Conservation (phyloP, 371 early-diverging fungal species). For the Amoeboaphelidium protococcarum region DNA sequence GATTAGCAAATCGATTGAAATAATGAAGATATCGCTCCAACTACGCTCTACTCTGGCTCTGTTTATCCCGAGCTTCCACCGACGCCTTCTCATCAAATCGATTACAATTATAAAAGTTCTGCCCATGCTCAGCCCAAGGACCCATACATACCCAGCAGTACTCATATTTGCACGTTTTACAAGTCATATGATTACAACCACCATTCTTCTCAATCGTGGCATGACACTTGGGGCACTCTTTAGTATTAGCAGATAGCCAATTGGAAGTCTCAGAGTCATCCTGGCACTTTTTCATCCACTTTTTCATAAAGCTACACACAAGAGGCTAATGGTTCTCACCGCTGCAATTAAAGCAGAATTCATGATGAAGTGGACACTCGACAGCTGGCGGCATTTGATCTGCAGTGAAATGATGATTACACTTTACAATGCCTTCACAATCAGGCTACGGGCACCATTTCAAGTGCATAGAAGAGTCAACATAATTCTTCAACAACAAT, state of each 20-base stretch:
- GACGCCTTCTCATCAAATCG: conserved; percentile 62
- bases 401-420: conserved; percentile 31
- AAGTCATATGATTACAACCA: conserved; percentile 76
- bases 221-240: conserved; percentile 79
- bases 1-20: conserved; percentile 88
- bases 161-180: conserved; percentile 56
- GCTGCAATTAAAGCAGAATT: conserved; percentile 86
- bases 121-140: conserved; percentile 81
- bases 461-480: conserved; percentile 47
- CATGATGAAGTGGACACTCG: conserved; percentile 40
- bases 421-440: conserved; percentile 79
- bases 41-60: conserved; percentile 56
- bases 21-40: conserved; percentile 82
- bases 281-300: conserved; percentile 79
- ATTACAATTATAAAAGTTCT: conserved; percentile 80
- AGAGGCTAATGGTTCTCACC: conserved; percentile 68
- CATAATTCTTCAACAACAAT: conserved; percentile 57
- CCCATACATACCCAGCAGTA: conserved; percentile 65
- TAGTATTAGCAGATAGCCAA: conserved; percentile 87
- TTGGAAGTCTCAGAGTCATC: conserved; percentile 94
- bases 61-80: conserved; percentile 45
- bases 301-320: conserved; percentile 51
- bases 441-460: conserved; percentile 89
- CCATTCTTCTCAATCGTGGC: conserved; percentile 68
- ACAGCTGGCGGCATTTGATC: conserved; percentile 58